A percentile compares a stretch with the other conserved stretches of the same genome.
Evolutionary conservation across 371 early-diverging fungal species (phyloP).

Genomic region (Rhizopus stolonifer): DNA sequence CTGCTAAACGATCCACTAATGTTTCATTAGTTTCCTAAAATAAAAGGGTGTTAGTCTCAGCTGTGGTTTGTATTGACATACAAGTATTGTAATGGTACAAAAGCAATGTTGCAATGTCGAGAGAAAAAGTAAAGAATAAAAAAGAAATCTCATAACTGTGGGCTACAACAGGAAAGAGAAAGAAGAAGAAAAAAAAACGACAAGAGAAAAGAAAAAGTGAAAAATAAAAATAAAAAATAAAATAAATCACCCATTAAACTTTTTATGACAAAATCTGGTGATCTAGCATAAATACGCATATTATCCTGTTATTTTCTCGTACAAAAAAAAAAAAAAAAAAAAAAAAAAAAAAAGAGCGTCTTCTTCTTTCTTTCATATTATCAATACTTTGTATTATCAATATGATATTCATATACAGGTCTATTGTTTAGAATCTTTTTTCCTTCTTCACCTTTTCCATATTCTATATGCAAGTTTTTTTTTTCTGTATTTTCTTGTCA

Average conservation of each 20-base stretch:
- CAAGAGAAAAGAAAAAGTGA: too few relatives aligned
- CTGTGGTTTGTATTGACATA: background rate
- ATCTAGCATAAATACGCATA: too few relatives aligned
- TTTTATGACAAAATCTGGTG: too few relatives aligned
- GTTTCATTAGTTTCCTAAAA: slow-evolving; percentile 58
- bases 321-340: too few relatives aligned
- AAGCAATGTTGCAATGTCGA: background rate
- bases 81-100: background rate
- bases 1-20: slow-evolving; percentile 65
- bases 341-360: background rate
- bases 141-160: background rate
- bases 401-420: too few relatives aligned
- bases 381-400: background rate
- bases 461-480: too few relatives aligned
- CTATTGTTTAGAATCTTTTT: too few relatives aligned
- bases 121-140: background rate
- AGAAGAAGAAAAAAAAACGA: background rate
- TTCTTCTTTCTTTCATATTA: background rate
- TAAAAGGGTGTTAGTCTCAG: background rate
- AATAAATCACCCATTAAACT: background rate
- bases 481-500: too few relatives aligned
- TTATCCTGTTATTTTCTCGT: too few relatives aligned
- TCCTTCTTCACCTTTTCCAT: too few relatives aligned
- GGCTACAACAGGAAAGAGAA: background rate
- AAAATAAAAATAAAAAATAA: background rate